Base-by-base conservation (phyloP, 495 filamentous ascomycete genomes). In the Schizothecium vesticola region DNA sequence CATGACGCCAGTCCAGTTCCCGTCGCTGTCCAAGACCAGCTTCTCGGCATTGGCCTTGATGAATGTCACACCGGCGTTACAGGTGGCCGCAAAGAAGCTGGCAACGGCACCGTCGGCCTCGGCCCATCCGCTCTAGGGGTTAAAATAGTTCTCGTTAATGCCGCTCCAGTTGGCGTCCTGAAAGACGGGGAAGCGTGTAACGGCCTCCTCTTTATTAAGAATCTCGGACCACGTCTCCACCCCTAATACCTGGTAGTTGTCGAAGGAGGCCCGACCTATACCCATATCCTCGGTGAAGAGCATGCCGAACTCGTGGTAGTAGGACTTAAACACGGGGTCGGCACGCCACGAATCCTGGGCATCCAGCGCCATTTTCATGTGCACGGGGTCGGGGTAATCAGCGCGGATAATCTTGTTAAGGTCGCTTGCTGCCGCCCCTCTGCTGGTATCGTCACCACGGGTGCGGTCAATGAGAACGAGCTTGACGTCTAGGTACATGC, bases 251-350 rank as follows among this genome's bases (percentile, higher is more conserved):
- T 78, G 67, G 80, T 81, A 59, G 78, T 77, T 24, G 78, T 63
- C 11, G 81, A 71, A 6, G 77, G 80, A 16, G 69, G 75, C 56
- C 76, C 68, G 29, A 80, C 82, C 71, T 80, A 79, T 58, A 75
- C 63, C 19, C 78, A 78, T 19, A 79, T 81, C 22, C 70, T 80
- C 77, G 36, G 78, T 80, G 67, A 81, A 79, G 4, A 87, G 74
- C 70, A 83, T 84, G 21, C 84, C 84, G 29, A 79, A 80, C 65
- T 85, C 80, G 71, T 86, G 83, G 70, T 81, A 87, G 72, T 83
- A 76, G n/a, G 82, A 81, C 8, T 75, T 77, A 68, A 80, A 85
- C 19, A 84, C 70, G 13, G 80, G 80, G 55, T 71, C 67, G 29
- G 55, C 61, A 70, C 82, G 81, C 84, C 85, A 87, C 31, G 75